phyloP scores from a whole-genome alignment of 805 yeast species.

The Saccharomycopsis microspora region DNA sequence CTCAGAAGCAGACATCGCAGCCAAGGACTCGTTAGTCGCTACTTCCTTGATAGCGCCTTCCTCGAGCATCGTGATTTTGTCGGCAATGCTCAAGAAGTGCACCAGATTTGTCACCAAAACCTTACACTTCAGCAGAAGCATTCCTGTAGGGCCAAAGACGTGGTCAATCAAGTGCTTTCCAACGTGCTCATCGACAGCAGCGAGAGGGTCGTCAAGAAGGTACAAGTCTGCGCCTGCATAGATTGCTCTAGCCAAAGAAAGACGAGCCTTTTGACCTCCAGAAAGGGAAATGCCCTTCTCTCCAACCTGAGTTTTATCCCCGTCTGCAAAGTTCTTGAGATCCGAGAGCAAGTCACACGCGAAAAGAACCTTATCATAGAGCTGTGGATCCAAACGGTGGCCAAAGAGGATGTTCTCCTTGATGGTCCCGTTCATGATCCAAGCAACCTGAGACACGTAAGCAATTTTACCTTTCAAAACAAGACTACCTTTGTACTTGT shows the following conservation, averaged over 20 bases:
- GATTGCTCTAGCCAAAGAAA: constrained; percentile 90
- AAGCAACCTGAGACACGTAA: constrained; percentile 86
- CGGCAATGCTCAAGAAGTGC: constrained; percentile 68
- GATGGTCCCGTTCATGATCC: constrained; percentile 95
- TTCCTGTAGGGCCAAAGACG: constrained; percentile 74
- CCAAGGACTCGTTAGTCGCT: constrained; percentile 47
- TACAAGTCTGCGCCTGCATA: constrained; percentile 90
- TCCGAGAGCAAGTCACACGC: constrained; percentile 86
- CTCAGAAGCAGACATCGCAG: constrained; percentile 18
- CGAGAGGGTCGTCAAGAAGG: constrained; percentile 81
- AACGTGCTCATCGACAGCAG: constrained; percentile 98
- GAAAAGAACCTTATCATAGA: constrained; percentile 67
- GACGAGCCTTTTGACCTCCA: constrained; percentile 96
- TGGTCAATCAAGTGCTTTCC: constrained; percentile 74
- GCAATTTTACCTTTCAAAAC: constrained; percentile 69
- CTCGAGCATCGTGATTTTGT: constrained; percentile 54
- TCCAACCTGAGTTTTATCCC: constrained; percentile 89
- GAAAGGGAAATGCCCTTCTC: constrained; percentile 94
- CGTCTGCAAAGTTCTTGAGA: constrained; percentile 69
- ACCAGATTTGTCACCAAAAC: constrained; percentile 82
- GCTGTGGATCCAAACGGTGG: constrained; percentile 66
- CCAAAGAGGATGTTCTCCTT: constrained; percentile 90
- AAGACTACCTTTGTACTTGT: constrained; percentile 64
- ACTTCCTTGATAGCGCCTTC: constrained; percentile 61
- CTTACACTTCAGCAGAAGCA: constrained; percentile 62